phyloP scores from a whole-genome alignment of 495 filamentous ascomycete genomes.

The Penicillium roqueforti region DNA sequence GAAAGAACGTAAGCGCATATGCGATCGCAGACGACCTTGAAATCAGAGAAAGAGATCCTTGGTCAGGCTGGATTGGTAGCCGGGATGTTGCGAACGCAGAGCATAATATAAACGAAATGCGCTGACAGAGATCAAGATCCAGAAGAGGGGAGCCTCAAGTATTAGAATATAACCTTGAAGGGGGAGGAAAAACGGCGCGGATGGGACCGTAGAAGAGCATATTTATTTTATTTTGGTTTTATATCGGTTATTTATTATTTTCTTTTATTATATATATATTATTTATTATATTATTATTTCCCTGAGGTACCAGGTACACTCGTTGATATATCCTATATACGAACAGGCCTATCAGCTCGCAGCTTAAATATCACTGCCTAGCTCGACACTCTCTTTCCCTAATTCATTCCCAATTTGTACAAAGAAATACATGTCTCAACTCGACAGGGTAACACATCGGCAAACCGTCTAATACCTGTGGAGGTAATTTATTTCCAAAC shows the following conservation, averaged over 20 bases:
- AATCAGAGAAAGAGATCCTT: conserved; percentile 14
- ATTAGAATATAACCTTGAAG: conserved; percentile 12
- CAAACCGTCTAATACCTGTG: conserved; percentile 1
- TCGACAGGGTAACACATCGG: conserved; percentile 8
- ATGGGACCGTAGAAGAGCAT: conserved; percentile 15
- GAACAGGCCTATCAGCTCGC: too few species aligned
- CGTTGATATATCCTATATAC: too few species aligned
- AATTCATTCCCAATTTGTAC: neutral
- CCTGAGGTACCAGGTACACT: neutral
- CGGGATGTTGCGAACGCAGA: conserved; percentile 16
- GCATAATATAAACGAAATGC: conserved; percentile 20
- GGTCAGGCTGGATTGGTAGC: conserved; percentile 20
- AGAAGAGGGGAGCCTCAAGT: conserved; percentile 13
- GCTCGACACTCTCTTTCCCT: too few species aligned
- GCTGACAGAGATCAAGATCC: conserved; percentile 1
- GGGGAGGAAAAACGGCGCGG: conserved; percentile 24
- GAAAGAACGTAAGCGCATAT: conserved; percentile 16
- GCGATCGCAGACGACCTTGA: conserved; percentile 11
- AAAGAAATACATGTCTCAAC: neutral
- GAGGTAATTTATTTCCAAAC: neutral
- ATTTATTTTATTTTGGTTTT: conserved; percentile 3
- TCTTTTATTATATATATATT: conserved; percentile 1
- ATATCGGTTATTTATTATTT: neutral
- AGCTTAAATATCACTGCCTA: too few species aligned
- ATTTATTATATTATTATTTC: conserved; percentile 4